Evolutionary conservation across 139 green algal species (phyloP), one percentile per base, ranked within the genome.

Genomic region (Picochlorum sp.): DNA sequence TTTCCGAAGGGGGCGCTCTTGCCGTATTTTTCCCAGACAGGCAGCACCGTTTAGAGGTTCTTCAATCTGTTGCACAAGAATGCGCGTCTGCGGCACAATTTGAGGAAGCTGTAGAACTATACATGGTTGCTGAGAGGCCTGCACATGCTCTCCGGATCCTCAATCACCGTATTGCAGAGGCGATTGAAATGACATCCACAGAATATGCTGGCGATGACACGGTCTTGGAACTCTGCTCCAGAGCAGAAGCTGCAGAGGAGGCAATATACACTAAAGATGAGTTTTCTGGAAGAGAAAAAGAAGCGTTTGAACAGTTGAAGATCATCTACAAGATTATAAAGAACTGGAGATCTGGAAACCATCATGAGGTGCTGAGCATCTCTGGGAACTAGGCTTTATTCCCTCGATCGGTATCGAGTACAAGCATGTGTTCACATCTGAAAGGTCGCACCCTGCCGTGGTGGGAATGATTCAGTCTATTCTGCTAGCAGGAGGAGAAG

Each of bases 41-140:
- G 0, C 49, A 68, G 18, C 72, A 88, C 66, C 68, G 83, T 6
- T 59, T 71, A 37, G 30, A 49, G 9, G 74, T 93, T 70, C 77
- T 92, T 49, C 79, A 85, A 55, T 71, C 79, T 2, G 81, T 92
- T 3, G 86, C 83, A 2, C 76, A 85, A 62, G 86, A 90, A 66
- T 94, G 87, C 54, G 76, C 87, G 45, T 69, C 79, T 26, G 68
- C 69, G 23, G 62, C 57, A 18, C 83, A 88, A 81, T 58, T 83
- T 67, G 79, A 81, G 72, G 78, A 88, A 69, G 85, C 85, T 10
- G 67, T 88, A 45, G 88, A 94, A 85, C 81, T 95, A 62, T 94
- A 85, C 83, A 84, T 94, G 65, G 81, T 81, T 24, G 85, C 85
- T 15, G 74, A 81, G 37, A 75, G 79, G 21, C 82, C 87, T 1